Base-by-base conservation (phyloP, 768 basidiomycete genomes). In the Leccinum boreale region DNA sequence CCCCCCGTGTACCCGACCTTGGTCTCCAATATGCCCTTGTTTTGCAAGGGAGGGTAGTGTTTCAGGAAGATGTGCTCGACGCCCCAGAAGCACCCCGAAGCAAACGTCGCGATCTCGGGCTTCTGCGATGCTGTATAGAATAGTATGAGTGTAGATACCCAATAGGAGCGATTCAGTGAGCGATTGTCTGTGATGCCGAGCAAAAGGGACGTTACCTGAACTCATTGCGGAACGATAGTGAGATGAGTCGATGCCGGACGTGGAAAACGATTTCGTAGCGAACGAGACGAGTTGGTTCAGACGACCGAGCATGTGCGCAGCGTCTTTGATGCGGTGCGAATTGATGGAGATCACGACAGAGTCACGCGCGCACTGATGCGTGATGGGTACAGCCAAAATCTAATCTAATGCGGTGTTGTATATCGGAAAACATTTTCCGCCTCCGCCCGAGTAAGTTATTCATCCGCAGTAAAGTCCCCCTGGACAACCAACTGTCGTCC, bases 31-130 rank as follows among this genome's bases (percentile, higher is more conserved):
- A 92, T 87, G 11, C 90, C 89, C 73, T 87, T 90, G 68, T 83
- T 81, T 69, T 88, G 73, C 5, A 81, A 67, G 23, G 85, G 85
- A 0, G 87, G 87, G 74, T 84, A 91, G 62, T 90, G 80, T 73
- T 90, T 89, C 54, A 90, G 66, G 70, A 91, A 92, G 69, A 92
- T 90, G 66, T 92, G 90, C 63, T 93, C 88, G 19, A 87, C 86
- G 17, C 90, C 91, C 91, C 90, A 92, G 73, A 92, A 92, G 67
- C 90, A 92, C 21, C 90, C 89, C 7, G 58, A 58, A 8, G 71
- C 81, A 54, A 82, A 82, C 2, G 74, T 82, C 5, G 81, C 81
- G 51, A 79, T 61, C 62, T 80, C 75, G 10, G 67, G 65, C 29
- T 71, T 58, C 52, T 80, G 81, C 7, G 81, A 78, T 4, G 78